Percentiles rank a stretch among this genome's conserved stretches.
Conservation (phyloP, 2,329 filamentous ascomycete species). For the Aspergillus aculeatus region DNA sequence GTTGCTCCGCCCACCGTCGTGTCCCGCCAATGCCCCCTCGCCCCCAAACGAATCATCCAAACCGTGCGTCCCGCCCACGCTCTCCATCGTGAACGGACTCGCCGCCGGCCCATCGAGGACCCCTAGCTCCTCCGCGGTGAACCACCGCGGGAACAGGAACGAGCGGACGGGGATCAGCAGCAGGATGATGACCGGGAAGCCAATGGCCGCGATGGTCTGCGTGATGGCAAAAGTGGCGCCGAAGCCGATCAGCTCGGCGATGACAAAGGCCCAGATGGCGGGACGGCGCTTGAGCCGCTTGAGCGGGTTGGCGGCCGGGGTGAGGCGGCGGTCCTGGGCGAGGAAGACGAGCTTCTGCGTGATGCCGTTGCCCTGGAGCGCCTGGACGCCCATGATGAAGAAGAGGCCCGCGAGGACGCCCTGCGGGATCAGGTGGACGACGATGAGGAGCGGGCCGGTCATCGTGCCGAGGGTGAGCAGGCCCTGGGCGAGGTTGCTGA, state of each 20-base stretch:
- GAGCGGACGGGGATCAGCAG: conserved; percentile 66
- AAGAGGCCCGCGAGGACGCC: conserved; percentile 78
- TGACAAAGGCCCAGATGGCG: conserved; percentile 71
- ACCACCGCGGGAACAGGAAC: conserved; percentile 61
- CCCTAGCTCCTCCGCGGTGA: conserved; percentile 60
- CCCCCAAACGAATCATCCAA: conserved; percentile 26
- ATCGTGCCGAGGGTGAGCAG: conserved; percentile 77
- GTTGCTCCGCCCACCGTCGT: conserved; percentile 4
- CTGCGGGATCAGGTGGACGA: conserved; percentile 75
- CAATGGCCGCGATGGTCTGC: conserved; percentile 77
- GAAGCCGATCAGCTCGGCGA: conserved; percentile 67
- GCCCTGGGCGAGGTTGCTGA: conserved; percentile 75
- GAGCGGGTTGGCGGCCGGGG: conserved; percentile 58
- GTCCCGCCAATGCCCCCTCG: conserved; percentile 1
- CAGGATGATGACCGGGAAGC: conserved; percentile 74
- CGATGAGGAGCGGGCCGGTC: conserved; percentile 69
- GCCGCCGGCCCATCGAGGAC: conserved; percentile 72
- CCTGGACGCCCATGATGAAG: conserved; percentile 81
- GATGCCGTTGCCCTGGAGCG: conserved; percentile 73
- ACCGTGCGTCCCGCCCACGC: conserved; percentile 64
- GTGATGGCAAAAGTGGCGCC: conserved; percentile 79
- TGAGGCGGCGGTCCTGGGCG: conserved; percentile 62
- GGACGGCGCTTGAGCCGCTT: conserved; percentile 58
- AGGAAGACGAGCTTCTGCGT: conserved; percentile 73
- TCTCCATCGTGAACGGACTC: conserved; percentile 73